phyloP scores from a whole-genome alignment of 2,329 filamentous ascomycete species.

The Colletotrichum incanum region DNA sequence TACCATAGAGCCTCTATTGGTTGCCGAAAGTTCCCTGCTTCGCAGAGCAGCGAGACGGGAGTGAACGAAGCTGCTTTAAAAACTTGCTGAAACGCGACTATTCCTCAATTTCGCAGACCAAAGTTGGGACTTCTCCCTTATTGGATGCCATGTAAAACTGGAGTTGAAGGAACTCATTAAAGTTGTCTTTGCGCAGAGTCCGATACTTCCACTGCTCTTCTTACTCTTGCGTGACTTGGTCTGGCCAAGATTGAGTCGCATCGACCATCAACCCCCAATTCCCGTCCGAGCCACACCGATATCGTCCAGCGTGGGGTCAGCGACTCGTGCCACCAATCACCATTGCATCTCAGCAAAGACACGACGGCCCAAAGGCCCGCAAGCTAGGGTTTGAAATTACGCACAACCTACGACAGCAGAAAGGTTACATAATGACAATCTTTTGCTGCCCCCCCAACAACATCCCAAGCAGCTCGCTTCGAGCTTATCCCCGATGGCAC shows the following conservation, averaged over 20 bases:
- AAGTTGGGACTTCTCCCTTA: not conserved
- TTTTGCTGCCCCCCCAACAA: rapidly evolving
- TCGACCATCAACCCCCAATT: not conserved
- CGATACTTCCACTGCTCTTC: not conserved
- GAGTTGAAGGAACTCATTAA: not conserved
- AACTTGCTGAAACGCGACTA: not conserved
- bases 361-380: not conserved
- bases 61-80: not conserved
- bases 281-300: not conserved
- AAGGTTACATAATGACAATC: not conserved
- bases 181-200: not conserved
- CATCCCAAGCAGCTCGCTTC: constrained; percentile 8
- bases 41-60: not conserved
- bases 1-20: not conserved
- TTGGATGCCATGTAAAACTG: not conserved
- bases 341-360: not conserved
- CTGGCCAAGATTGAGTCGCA: not conserved
- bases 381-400: constrained; percentile 1
- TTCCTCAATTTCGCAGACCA: not conserved
- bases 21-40: not conserved
- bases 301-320: not conserved
- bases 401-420: not conserved
- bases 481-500: constrained; percentile 44
- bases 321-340: constrained; percentile 4
- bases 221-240: too few relatives aligned